Conservation (phyloP, 768 basidiomycete genomes). For the Panaeolus papilionaceus region DNA sequence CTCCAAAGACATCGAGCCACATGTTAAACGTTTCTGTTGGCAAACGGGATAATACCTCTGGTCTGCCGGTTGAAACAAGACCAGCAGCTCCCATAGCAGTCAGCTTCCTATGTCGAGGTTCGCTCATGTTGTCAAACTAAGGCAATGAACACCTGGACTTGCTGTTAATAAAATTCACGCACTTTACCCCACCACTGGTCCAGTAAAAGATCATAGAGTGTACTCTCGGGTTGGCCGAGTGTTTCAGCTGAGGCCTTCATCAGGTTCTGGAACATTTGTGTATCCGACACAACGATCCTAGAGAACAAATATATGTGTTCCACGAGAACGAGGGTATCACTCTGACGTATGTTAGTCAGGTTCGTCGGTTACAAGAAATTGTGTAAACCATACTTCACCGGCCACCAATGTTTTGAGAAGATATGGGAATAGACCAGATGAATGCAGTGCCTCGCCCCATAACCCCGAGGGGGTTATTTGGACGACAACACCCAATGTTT, state of each 20-base stretch:
- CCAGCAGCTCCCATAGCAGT: constrained; percentile 82
- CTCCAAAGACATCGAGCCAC: constrained; percentile 90
- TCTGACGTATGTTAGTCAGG: constrained; percentile 34
- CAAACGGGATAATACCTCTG: constrained; percentile 75
- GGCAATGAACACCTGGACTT: background rate
- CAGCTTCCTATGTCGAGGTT: constrained; percentile 84
- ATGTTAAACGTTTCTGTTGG: constrained; percentile 81
- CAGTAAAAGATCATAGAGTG: constrained; percentile 69
- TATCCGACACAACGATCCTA: constrained; percentile 72
- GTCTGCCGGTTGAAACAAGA: constrained; percentile 76
- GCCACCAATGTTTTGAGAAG: constrained; percentile 65
- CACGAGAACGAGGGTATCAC: constrained; percentile 54
- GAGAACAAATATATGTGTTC: constrained; percentile 79
- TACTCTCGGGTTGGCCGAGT: constrained; percentile 52
- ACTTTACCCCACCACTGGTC: constrained; percentile 88
- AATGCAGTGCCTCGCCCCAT: constrained; percentile 80
- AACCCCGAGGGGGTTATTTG: constrained; percentile 65
- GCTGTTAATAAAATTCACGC: constrained; percentile 27
- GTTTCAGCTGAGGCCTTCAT: constrained; percentile 65
- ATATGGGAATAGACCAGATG: constrained; percentile 72
- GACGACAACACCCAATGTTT: constrained; percentile 61
- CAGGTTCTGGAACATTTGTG: constrained; percentile 71
- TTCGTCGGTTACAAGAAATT: background rate
- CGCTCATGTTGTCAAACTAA: constrained; percentile 92
- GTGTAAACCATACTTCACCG: constrained; percentile 60